Conservation (phyloP, 441 rosid species). For the Oxalis stricta region DNA sequence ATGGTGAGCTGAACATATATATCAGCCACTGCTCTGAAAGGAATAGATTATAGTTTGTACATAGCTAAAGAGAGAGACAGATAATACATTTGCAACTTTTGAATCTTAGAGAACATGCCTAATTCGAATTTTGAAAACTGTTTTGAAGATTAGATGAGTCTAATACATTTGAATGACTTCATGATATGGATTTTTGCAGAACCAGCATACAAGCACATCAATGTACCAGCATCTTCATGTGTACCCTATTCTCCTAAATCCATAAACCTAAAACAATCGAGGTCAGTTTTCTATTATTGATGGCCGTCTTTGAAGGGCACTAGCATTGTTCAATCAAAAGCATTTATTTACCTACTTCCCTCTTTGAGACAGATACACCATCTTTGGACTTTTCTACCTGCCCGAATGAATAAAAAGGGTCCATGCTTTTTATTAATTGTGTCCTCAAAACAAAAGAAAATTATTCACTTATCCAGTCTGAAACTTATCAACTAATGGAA, state of each 20-base stretch:
- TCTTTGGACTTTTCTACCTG: conserved; percentile 99
- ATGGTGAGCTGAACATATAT: too few relatives aligned
- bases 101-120: too few relatives aligned
- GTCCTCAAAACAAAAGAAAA: conserved; percentile 41
- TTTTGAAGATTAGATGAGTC: too few relatives aligned
- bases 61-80: too few relatives aligned
- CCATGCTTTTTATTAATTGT: conserved; percentile 87
- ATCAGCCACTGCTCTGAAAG: too few relatives aligned
- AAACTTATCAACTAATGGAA: conserved; percentile 14
- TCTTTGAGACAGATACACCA: conserved; percentile 96
- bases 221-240: conserved; percentile 1
- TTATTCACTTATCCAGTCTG: conserved; percentile 39
- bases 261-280: conserved; percentile 14
- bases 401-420: conserved; percentile 90
- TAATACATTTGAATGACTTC: too few relatives aligned
- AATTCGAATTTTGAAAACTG: too few relatives aligned
- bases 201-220: not conserved
- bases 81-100: too few relatives aligned
- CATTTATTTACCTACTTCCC: conserved; percentile 98
- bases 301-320: conserved; percentile 24
- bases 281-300: conserved; percentile 12
- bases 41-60: too few relatives aligned
- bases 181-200: too few relatives aligned
- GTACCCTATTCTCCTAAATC: conserved; percentile 5
- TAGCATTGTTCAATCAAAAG: conserved; percentile 49